Conservation (phyloP, 352 stramenopile genomes). For the Vaucheria bursata region DNA sequence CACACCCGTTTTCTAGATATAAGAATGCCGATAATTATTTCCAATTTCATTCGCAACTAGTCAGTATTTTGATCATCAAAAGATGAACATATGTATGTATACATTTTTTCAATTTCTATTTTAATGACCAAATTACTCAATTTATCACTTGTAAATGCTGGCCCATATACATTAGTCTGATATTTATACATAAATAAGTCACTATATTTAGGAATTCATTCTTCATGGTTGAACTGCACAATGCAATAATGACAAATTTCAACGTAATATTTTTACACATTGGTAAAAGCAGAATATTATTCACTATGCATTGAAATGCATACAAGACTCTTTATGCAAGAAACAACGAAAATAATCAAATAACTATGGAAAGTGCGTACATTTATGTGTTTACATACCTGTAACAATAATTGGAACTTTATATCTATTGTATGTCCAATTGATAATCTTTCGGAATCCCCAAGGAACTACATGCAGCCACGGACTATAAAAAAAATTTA, state of each 20-base stretch:
- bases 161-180: neutral
- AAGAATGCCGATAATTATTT: neutral
- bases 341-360: neutral
- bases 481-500: no score
- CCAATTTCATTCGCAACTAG: neutral
- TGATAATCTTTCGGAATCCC: slow-evolving; percentile 71
- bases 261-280: neutral
- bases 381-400: neutral
- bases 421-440: slow-evolving; percentile 78
- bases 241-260: neutral
- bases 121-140: no score
- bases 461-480: slow-evolving; percentile 59
- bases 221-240: neutral
- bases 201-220: no score
- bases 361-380: neutral
- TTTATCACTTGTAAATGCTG: neutral
- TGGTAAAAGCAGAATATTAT: neutral
- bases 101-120: neutral
- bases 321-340: no score
- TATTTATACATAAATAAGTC: no score
- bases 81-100: neutral
- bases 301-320: no score
- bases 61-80: neutral
- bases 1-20: slow-evolving; percentile 5
- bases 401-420: slow-evolving; percentile 58